Conservation (phyloP, 108 stramenopile species). For the Craspedostauros australis region DNA sequence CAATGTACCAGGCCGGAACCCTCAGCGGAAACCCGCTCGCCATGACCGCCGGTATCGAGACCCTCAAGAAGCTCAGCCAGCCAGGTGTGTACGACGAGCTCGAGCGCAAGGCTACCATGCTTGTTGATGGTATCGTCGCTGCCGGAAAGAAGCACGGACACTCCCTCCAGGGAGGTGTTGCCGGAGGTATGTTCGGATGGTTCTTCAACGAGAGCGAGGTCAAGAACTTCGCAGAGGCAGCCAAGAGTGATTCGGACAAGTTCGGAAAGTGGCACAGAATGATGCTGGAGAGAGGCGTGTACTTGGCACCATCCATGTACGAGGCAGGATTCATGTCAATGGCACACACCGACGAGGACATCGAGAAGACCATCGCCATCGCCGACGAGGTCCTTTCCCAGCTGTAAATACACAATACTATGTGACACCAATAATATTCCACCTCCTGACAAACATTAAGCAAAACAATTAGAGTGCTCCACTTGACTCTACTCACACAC, state of each 20-base stretch:
- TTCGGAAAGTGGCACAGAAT: conserved; percentile 97
- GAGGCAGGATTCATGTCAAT: conserved; percentile 98
- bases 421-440: too few relatives aligned
- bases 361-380: conserved; percentile 94
- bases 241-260: conserved; percentile 86
- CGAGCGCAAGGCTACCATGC: conserved; percentile 83
- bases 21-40: conserved; percentile 96
- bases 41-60: conserved; percentile 98
- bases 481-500: too few relatives aligned
- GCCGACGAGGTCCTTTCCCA: conserved; percentile 91
- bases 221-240: conserved; percentile 86
- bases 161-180: conserved; percentile 81
- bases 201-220: conserved; percentile 95
- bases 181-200: conserved; percentile 98
- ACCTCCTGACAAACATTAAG: too few relatives aligned
- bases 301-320: conserved; percentile 96
- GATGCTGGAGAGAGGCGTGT: conserved; percentile 97
- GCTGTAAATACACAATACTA: conserved; percentile 77
- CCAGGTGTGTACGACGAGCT: conserved; percentile 90
- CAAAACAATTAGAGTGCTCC: too few relatives aligned
- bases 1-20: conserved; percentile 99
- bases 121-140: conserved; percentile 86
- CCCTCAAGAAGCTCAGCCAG: conserved; percentile 83
- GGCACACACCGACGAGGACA: conserved; percentile 95
- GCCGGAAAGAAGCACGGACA: conserved; percentile 87